phyloP scores from a whole-genome alignment of 495 filamentous ascomycete species.

The Penicillium macrosclerotiorum region DNA sequence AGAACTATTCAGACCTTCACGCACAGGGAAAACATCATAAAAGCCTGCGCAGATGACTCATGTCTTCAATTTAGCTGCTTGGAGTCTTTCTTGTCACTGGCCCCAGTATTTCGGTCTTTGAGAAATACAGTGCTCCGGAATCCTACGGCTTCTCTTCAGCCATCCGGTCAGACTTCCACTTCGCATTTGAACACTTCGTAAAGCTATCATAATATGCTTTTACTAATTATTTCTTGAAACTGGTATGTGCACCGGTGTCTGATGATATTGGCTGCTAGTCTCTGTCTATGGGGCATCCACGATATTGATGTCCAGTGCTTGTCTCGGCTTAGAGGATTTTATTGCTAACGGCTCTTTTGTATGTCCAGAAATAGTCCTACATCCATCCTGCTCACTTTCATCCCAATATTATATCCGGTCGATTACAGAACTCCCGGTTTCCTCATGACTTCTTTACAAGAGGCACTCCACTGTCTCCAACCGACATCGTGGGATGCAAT shows the following conservation, averaged over 20 bases:
- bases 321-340: too few species aligned
- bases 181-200: neutral
- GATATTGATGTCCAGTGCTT: too few species aligned
- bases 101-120: neutral
- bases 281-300: too few species aligned
- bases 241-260: too few species aligned
- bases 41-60: neutral
- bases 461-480: constrained; percentile 70
- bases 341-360: too few species aligned
- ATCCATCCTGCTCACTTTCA: neutral
- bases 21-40: neutral
- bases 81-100: too few species aligned
- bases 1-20: neutral
- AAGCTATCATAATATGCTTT: neutral
- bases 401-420: neutral
- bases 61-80: too few species aligned
- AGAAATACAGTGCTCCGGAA: neutral
- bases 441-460: constrained; percentile 63
- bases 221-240: neutral
- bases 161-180: neutral
- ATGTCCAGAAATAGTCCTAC: neutral
- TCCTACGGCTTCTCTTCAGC: neutral
- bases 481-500: constrained; percentile 66
- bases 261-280: too few species aligned
- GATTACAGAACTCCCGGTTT: neutral